These are phyloP conservation scores for Saccharomyces hybrid DNA, from an alignment of 1,139 yeast species.

Conservation along the genomic window DNA sequence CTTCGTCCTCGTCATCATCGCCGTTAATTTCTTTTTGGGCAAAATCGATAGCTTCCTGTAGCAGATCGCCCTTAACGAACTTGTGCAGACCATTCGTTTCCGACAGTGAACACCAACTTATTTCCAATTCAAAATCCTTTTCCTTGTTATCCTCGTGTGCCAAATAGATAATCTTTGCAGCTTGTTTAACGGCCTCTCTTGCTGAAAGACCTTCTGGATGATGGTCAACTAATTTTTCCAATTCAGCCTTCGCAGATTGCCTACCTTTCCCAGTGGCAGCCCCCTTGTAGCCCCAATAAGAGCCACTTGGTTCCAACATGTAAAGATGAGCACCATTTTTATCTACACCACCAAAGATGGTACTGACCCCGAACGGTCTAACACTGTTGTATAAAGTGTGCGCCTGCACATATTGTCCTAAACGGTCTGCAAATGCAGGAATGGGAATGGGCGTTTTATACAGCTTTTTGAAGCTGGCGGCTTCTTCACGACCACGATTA, in stretches of 20 bases:
- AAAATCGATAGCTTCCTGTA: conserved; percentile 71
- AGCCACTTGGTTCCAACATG: conserved; percentile 97
- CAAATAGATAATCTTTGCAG: conserved; percentile 84
- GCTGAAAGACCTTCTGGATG: conserved; percentile 49
- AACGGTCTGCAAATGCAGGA: conserved; percentile 75
- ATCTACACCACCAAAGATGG: conserved; percentile 91
- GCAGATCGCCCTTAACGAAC: conserved; percentile 66
- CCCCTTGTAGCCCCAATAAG: conserved; percentile 94
- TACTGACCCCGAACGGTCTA: conserved; percentile 91
- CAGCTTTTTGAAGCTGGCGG: conserved; percentile 65
- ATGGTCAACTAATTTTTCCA: conserved; percentile 60
- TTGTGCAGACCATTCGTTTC: conserved; percentile 81
- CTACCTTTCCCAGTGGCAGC: conserved; percentile 98
- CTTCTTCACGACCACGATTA: conserved; percentile 87
- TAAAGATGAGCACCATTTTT: conserved; percentile 82
- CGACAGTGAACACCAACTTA: conserved; percentile 73
- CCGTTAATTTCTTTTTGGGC: conserved; percentile 83
- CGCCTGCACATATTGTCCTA: conserved; percentile 91
- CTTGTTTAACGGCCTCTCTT: conserved; percentile 81
- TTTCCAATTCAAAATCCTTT: conserved; percentile 91
- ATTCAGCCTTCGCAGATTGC: conserved; percentile 90
- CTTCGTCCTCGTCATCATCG: conserved; percentile 55
- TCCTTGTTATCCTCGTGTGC: conserved; percentile 98
- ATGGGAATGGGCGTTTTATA: conserved; percentile 75
- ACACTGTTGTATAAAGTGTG: conserved; percentile 95